Evolutionary conservation across 345 rosid species (phyloP).

Genomic region (Raphanus sativus): DNA sequence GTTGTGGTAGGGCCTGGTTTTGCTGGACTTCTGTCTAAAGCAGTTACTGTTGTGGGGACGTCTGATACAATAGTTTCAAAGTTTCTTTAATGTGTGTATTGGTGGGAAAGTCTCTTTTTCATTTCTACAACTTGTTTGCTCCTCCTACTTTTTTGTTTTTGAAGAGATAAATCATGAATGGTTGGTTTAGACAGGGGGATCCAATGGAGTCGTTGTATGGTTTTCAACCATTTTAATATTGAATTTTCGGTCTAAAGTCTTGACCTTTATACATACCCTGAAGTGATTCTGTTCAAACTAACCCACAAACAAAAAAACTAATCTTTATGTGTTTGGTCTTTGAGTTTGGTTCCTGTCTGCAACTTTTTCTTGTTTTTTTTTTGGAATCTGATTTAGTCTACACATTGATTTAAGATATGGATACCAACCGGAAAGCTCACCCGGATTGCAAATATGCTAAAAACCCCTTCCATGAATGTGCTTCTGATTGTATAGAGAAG

Average conservation of each 20-base stretch:
- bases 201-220: slow-evolving; percentile 23
- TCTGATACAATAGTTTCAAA: neutral
- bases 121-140: neutral
- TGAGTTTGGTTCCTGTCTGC: slow-evolving; percentile 10
- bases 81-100: slow-evolving; percentile 16
- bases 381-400: slow-evolving; percentile 1
- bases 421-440: slow-evolving; percentile 28
- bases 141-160: neutral
- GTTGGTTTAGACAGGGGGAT: slow-evolving; percentile 19
- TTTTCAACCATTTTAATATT: slow-evolving; percentile 12
- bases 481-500: slow-evolving; percentile 40
- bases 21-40: neutral
- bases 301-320: neutral
- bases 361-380: neutral
- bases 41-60: slow-evolving; percentile 5
- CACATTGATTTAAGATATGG: slow-evolving; percentile 25
- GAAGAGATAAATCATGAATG: slow-evolving; percentile 21
- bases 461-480: slow-evolving; percentile 42
- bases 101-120: slow-evolving; percentile 18
- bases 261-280: slow-evolving; percentile 16
- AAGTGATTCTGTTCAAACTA: slow-evolving; percentile 13
- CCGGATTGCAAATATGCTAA: slow-evolving; percentile 30
- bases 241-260: slow-evolving; percentile 19
- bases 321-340: neutral
- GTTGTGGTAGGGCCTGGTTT: slow-evolving; percentile 21